A percentile compares a stretch with the other conserved stretches of the same genome.
These are phyloP conservation scores for Brettanomyces bruxellensis DNA, from an alignment of 805 yeast genomes.

Conservation along the genomic window DNA sequence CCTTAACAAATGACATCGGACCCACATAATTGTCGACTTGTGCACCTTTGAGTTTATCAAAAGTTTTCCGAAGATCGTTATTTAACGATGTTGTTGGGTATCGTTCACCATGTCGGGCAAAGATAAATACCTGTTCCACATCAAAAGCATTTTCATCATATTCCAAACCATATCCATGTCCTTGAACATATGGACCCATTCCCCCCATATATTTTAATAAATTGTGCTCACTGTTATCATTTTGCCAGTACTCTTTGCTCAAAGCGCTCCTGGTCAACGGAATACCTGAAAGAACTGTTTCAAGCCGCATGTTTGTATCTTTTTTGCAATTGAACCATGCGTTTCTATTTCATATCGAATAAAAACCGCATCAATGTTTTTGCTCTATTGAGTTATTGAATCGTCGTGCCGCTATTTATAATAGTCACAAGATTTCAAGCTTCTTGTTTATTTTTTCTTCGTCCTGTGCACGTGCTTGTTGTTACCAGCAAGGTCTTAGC, in stretches of 20 bases:
- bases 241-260: conserved; percentile 16
- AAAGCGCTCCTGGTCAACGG: neutral
- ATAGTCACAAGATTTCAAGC: too few species aligned
- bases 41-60: conserved; percentile 27
- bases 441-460: too few species aligned
- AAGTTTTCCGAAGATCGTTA: conserved; percentile 14
- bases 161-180: conserved; percentile 44
- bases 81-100: conserved; percentile 45
- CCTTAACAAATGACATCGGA: conserved; percentile 44
- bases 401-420: too few species aligned
- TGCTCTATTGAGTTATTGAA: too few species aligned
- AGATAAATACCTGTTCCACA: conserved; percentile 58
- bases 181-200: conserved; percentile 44
- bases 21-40: conserved; percentile 32
- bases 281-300: too few species aligned
- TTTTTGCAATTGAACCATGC: too few species aligned
- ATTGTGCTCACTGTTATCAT: conserved; percentile 34
- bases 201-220: conserved; percentile 40
- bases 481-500: too few species aligned
- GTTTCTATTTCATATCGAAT: too few species aligned
- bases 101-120: conserved; percentile 76
- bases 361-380: too few species aligned
- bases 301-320: too few species aligned
- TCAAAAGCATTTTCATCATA: conserved; percentile 17
- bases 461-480: too few species aligned